Percentiles rank a stretch among this genome's conserved stretches.
phyloP scores from a whole-genome alignment of 805 yeast genomes.

The Millerozyma acaciae region DNA sequence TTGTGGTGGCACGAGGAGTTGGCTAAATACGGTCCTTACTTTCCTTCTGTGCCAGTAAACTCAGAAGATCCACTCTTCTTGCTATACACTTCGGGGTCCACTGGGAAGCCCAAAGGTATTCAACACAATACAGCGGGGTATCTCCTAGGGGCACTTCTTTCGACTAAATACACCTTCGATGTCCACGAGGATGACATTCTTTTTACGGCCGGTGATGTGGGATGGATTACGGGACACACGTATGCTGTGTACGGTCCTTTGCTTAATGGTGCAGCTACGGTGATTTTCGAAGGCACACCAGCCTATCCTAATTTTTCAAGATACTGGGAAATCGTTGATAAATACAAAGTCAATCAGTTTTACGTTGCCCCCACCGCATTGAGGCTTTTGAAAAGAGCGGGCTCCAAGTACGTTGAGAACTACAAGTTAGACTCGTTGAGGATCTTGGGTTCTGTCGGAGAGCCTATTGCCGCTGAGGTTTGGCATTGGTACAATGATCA shows the following conservation, averaged over 20 bases:
- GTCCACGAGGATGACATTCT: conserved; percentile 82
- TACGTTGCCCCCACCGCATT: conserved; percentile 98
- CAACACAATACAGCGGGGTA: conserved; percentile 95
- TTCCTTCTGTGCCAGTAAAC: conserved; percentile 82
- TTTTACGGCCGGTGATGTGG: conserved; percentile 97
- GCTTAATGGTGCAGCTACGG: conserved; percentile 78
- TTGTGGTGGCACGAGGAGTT: conserved; percentile 94
- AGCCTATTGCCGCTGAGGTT: conserved; percentile 95
- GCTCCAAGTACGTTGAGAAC: conserved; percentile 74
- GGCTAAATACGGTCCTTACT: conserved; percentile 74
- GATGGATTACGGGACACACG: conserved; percentile 99
- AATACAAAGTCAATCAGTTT: conserved; percentile 89
- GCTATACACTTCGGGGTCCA: conserved; percentile 96
- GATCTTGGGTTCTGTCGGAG: conserved; percentile 96
- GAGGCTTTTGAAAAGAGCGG: conserved; percentile 84
- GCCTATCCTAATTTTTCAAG: conserved; percentile 94
- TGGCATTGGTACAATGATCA: conserved; percentile 98
- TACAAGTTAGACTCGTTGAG: conserved; percentile 84
- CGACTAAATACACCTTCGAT: conserved; percentile 91
- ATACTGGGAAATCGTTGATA: conserved; percentile 94
- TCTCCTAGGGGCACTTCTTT: conserved; percentile 84
- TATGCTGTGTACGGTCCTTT: conserved; percentile 95
- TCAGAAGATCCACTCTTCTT: conserved; percentile 94
- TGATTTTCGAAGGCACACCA: conserved; percentile 96
- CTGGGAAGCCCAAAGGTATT: conserved; percentile 98